A percentile compares a stretch with the other conserved stretches of the same genome.
Evolutionary conservation across 257 asterid species (phyloP).

Genomic region (Ballota nigra): DNA sequence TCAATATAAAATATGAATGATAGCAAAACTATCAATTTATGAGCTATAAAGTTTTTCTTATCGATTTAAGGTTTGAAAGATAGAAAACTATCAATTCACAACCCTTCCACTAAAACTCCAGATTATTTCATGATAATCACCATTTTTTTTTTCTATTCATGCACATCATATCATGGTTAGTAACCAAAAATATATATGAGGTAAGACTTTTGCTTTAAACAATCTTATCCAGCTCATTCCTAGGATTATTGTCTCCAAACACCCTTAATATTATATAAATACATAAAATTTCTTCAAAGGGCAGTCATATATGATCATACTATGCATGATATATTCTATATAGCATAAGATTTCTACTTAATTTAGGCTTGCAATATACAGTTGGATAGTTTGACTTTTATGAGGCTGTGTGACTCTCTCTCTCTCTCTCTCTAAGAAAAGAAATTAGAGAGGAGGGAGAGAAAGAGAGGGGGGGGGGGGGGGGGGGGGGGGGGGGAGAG

Average conservation of each 20-base stretch:
- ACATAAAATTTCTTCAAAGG: neutral
- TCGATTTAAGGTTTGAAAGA: too few relatives aligned
- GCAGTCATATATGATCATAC: neutral
- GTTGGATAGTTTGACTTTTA: slow-evolving; percentile 29
- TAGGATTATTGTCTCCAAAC: slow-evolving; percentile 31
- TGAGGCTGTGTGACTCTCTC: neutral
- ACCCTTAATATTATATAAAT: neutral
- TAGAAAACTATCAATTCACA: too few relatives aligned
- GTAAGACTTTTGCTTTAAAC: slow-evolving; percentile 15
- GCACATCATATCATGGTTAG: neutral
- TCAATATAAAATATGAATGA: too few relatives aligned
- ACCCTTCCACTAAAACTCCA: too few relatives aligned
- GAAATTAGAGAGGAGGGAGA: too few relatives aligned
- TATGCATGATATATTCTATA: too few relatives aligned
- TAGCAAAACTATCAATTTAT: too few relatives aligned
- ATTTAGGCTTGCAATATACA: neutral
- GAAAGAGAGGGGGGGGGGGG: neutral
- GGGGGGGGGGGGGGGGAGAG: neutral
- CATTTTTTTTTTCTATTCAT: neutral
- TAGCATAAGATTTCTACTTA: neutral
- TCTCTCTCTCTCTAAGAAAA: too few relatives aligned
- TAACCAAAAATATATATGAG: neutral
- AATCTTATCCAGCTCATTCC: slow-evolving; percentile 31
- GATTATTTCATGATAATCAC: too few relatives aligned
- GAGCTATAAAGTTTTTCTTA: too few relatives aligned